Percentiles rank a stretch among this genome's conserved stretches.
phyloP scores from a whole-genome alignment of 2,329 filamentous ascomycete genomes.

The Microcera coccophila region DNA sequence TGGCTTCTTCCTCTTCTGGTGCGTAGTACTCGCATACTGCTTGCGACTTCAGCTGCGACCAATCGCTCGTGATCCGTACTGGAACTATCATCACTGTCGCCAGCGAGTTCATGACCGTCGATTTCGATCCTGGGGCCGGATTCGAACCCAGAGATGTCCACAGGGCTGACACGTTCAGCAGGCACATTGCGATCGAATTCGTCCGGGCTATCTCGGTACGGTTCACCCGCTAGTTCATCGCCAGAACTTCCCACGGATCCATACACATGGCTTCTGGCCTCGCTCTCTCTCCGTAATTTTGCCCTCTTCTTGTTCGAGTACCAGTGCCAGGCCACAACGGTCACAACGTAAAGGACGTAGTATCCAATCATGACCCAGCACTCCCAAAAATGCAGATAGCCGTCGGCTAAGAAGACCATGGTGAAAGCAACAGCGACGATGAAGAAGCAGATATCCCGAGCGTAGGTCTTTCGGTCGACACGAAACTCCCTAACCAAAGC shows the following conservation, averaged over 20 bases:
- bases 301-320: conserved; percentile 61
- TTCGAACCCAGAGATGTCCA: conserved; percentile 44
- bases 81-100: conserved; percentile 44
- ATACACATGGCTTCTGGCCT: conserved; percentile 71
- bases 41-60: conserved; percentile 77
- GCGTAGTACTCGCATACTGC: conserved; percentile 85
- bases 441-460: conserved; percentile 90
- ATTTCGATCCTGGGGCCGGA: conserved; percentile 46
- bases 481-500: conserved; percentile 92
- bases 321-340: conserved; percentile 93
- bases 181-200: conserved; percentile 22
- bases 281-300: conserved; percentile 61
- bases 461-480: conserved; percentile 83
- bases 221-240: conserved; percentile 52
- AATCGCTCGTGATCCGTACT: conserved; percentile 57
- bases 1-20: conserved; percentile 62
- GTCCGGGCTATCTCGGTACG: conserved; percentile 60
- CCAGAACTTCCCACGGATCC: conserved; percentile 46
- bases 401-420: conserved; percentile 82
- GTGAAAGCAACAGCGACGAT: conserved; percentile 81
- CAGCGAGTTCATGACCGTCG: conserved; percentile 33
- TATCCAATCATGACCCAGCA: conserved; percentile 86
- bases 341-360: conserved; percentile 82
- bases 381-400: conserved; percentile 81
- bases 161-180: conserved; percentile 12